These are phyloP conservation scores for Cardamine resedifolia DNA, from an alignment of 345 rosid species.

Conservation along the genomic window DNA sequence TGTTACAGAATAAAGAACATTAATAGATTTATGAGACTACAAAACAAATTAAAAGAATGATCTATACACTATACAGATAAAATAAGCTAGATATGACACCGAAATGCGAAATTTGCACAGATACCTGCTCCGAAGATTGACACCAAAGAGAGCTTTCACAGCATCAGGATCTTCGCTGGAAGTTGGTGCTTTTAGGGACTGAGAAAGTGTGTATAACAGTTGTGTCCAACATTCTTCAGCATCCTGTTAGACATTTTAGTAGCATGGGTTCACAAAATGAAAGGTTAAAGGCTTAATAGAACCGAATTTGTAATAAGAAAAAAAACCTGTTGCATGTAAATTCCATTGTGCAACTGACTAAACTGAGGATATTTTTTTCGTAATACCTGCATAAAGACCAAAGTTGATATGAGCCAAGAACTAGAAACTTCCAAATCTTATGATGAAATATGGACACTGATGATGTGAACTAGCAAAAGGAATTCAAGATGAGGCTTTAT, in stretches of 20 bases:
- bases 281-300: too few species aligned
- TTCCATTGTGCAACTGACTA: conserved; percentile 88
- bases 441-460: not conserved
- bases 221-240: too few species aligned
- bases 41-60: not conserved
- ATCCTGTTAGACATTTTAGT: too few species aligned
- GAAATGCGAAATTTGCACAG: not conserved
- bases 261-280: too few species aligned
- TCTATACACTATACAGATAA: not conserved
- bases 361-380: conserved; percentile 93
- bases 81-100: not conserved
- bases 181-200: conserved; percentile 65
- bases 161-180: conserved; percentile 69
- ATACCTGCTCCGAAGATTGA: conserved; percentile 87
- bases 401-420: conserved; percentile 10
- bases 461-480: conserved; percentile 10
- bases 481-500: not conserved
- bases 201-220: conserved; percentile 90
- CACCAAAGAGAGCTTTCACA: conserved; percentile 77
- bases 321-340: conserved; percentile 95
- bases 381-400: conserved; percentile 55
- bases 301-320: conserved; percentile 1
- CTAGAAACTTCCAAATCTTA: conserved; percentile 12
- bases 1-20: not conserved
- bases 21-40: not conserved